Percentiles rank a stretch among this genome's conserved stretches.
Conservation (phyloP, 2,329 filamentous ascomycete species). For the Westerdykella aurantiaca region DNA sequence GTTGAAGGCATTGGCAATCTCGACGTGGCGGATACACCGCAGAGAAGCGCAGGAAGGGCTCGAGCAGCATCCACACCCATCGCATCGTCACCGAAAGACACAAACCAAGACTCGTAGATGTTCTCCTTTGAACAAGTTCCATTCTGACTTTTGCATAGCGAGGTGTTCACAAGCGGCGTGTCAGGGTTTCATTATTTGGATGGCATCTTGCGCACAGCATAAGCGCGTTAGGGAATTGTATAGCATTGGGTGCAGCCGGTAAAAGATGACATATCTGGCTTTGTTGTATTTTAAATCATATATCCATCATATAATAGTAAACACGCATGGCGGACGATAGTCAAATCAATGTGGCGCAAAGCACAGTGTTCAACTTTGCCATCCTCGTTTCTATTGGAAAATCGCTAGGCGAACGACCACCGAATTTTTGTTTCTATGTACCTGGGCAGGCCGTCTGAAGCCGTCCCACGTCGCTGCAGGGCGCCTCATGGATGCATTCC, state of each 20-base stretch:
- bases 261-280: not conserved
- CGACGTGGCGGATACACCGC: slow-evolving; percentile 19
- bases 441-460: no score
- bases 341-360: no score
- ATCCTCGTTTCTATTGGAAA: no score
- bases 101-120: not conserved
- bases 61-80: slow-evolving; percentile 2
- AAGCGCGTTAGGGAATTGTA: not conserved
- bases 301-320: no score
- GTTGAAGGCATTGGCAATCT: slow-evolving; percentile 11
- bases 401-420: no score
- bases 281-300: no score
- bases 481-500: not conserved
- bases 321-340: no score
- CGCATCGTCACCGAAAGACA: not conserved
- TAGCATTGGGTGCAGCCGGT: slow-evolving; percentile 1
- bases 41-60: slow-evolving; percentile 8
- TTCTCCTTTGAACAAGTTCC: not conserved
- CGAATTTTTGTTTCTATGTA: no score
- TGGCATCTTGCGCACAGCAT: not conserved
- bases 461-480: not conserved
- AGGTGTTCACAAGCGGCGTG: slow-evolving; percentile 1
- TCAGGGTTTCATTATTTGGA: slow-evolving; percentile 1
- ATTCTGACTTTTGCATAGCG: slow-evolving; percentile 2
- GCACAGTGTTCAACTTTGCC: no score